Conservation (phyloP, 805 yeast species). For the Myxozyma udenii region DNA sequence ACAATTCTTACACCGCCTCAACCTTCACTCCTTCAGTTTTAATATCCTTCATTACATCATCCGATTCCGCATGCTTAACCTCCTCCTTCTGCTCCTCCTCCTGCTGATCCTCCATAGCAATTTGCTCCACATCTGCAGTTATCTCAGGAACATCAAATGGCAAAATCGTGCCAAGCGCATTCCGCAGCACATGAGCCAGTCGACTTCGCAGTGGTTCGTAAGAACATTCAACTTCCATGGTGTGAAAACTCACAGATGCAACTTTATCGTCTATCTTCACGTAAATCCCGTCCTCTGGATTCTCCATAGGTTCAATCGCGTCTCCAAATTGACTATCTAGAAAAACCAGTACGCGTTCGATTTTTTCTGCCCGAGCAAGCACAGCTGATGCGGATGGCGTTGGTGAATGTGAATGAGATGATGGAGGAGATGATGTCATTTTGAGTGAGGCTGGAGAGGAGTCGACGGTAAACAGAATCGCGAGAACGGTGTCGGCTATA, state of each 20-base stretch:
- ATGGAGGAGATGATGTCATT: background rate
- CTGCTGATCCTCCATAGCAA: too few relatives aligned
- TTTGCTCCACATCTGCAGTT: too few relatives aligned
- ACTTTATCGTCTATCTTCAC: conserved; percentile 71
- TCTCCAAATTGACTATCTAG: conserved; percentile 88
- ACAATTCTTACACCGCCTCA: too few relatives aligned
- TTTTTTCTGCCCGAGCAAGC: conserved; percentile 29
- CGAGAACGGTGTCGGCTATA: conserved; percentile 89
- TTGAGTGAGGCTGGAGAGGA: conserved; percentile 91
- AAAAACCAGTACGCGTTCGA: conserved; percentile 55
- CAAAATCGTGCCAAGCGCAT: conserved; percentile 78
- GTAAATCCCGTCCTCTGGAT: conserved; percentile 45
- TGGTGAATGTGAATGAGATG: conserved; percentile 13
- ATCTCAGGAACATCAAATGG: too few relatives aligned
- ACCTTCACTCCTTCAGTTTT: too few relatives aligned
- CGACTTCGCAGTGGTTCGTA: conserved; percentile 77
- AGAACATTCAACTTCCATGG: conserved; percentile 65
- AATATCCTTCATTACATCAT: too few relatives aligned
- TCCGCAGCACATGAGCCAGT: conserved; percentile 70
- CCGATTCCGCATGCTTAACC: too few relatives aligned
- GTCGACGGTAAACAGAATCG: conserved; percentile 86
- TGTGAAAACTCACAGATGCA: conserved; percentile 65
- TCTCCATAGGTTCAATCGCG: conserved; percentile 41
- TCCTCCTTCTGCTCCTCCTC: too few relatives aligned
- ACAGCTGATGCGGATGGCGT: conserved; percentile 32